phyloP scores from a whole-genome alignment of 352 stramenopile species.

The Elongisporangium undulatum region DNA sequence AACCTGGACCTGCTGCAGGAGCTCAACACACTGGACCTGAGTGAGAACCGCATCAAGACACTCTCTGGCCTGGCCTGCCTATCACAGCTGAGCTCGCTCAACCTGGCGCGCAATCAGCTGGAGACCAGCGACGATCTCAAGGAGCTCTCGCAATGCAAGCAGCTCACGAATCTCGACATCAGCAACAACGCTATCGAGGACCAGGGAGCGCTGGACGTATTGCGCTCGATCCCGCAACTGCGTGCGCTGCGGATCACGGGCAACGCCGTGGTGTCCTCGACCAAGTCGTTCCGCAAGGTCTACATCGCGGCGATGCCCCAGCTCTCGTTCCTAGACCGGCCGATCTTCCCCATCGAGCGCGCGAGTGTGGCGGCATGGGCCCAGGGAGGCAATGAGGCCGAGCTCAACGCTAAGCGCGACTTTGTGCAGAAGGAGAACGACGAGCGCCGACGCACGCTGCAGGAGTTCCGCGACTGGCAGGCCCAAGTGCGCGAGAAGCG shows the following conservation, averaged over 20 bases:
- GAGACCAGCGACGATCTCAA: constrained; percentile 57
- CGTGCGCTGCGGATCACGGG: constrained; percentile 75
- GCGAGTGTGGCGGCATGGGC: constrained; percentile 80
- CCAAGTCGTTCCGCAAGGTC: constrained; percentile 92
- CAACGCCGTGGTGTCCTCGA: constrained; percentile 90
- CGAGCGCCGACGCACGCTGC: constrained; percentile 49
- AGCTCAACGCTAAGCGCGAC: constrained; percentile 61
- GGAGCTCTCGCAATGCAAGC: constrained; percentile 63
- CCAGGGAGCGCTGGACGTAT: constrained; percentile 62
- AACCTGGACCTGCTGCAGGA: constrained; percentile 48
- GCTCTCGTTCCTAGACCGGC: constrained; percentile 92
- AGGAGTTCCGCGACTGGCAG: constrained; percentile 83
- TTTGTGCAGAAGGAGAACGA: constrained; percentile 83
- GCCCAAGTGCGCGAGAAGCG: constrained; percentile 56
- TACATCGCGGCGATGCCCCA: constrained; percentile 82
- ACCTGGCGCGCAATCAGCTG: constrained; percentile 89
- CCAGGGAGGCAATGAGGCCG: constrained; percentile 85
- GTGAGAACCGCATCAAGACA: constrained; percentile 86
- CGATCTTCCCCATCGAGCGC: constrained; percentile 92
- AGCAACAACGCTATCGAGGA: constrained; percentile 91
- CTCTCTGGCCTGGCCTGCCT: constrained; percentile 82
- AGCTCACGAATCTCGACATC: constrained; percentile 90
- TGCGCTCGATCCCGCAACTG: constrained; percentile 79
- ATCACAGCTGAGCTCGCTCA: constrained; percentile 80
- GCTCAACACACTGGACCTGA: constrained; percentile 92